Percentiles rank a stretch among this genome's conserved stretches.
phyloP scores from a whole-genome alignment of 192 early-diverging fungal genomes.

The Coemansia sp. region DNA sequence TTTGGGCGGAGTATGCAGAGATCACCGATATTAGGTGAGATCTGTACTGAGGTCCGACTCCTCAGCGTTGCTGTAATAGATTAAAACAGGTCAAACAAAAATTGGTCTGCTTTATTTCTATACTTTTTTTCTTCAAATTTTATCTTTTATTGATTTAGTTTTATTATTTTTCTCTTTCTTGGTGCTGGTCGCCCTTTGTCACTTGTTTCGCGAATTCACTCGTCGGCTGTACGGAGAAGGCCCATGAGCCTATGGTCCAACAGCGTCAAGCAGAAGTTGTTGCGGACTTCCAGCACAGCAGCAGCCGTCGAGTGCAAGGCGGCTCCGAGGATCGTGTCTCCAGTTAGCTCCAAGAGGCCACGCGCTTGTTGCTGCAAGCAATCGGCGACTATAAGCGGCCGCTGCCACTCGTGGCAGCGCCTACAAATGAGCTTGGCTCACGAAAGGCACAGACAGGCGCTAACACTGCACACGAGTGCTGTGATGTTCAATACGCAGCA shows the following conservation, averaged over 20 bases:
- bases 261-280: background rate
- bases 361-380: background rate
- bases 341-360: background rate
- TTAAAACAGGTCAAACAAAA: conserved; percentile 40
- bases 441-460: background rate
- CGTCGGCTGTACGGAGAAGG: background rate
- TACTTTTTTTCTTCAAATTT: conserved; percentile 24
- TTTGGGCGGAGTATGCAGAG: conserved; percentile 1
- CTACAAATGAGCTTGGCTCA: background rate
- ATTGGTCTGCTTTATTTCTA: conserved; percentile 38
- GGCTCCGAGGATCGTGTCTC: background rate
- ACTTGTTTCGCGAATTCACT: background rate
- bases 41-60: conserved; percentile 37
- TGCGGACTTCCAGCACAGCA: conserved; percentile 2
- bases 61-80: conserved; percentile 45
- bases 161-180: background rate
- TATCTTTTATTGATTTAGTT: background rate
- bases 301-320: background rate
- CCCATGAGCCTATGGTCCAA: conserved; percentile 2
- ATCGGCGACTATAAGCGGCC: background rate
- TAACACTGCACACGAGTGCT: background rate
- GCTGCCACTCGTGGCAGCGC: background rate
- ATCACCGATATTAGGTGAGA: background rate
- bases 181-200: conserved; percentile 3
- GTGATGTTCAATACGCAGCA: background rate